phyloP scores from a whole-genome alignment of 257 asterid genomes.

The Coffea canephora region DNA sequence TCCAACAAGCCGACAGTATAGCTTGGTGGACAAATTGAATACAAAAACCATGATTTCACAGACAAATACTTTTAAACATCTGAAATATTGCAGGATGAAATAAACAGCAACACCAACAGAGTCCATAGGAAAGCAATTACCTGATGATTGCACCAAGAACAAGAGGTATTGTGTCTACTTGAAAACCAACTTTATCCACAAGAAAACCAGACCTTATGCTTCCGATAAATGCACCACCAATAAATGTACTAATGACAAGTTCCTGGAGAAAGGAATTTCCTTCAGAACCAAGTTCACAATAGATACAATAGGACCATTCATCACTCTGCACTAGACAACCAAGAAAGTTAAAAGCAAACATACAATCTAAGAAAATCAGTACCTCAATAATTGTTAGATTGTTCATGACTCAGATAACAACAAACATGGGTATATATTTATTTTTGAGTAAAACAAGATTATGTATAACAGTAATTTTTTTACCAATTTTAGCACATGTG shows the following conservation, averaged over 20 bases:
- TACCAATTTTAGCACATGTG: not conserved
- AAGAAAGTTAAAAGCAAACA: not conserved
- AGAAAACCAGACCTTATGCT: constrained; percentile 69
- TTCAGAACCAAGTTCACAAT: constrained; percentile 87
- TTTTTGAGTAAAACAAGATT: not conserved
- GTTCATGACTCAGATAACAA: no score
- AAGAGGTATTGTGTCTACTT: constrained; percentile 73
- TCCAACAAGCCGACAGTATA: no score
- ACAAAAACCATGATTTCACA: no score
- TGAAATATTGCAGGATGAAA: not conserved
- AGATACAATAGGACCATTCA: constrained; percentile 87
- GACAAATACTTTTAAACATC: no score
- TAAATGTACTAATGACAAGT: constrained; percentile 84
- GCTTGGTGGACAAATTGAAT: no score
- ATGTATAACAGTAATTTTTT: not conserved
- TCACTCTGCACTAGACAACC: constrained; percentile 51
- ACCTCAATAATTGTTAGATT: not conserved
- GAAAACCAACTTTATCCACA: constrained; percentile 77
- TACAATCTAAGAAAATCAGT: no score
- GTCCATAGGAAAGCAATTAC: constrained; percentile 26
- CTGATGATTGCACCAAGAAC: constrained; percentile 74
- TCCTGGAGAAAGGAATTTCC: constrained; percentile 81
- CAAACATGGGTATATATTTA: no score
- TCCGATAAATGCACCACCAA: constrained; percentile 84
- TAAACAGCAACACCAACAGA: not conserved